Conservation (phyloP, 495 filamentous ascomycete species). For the Pseudoneurospora amorphoporcata region DNA sequence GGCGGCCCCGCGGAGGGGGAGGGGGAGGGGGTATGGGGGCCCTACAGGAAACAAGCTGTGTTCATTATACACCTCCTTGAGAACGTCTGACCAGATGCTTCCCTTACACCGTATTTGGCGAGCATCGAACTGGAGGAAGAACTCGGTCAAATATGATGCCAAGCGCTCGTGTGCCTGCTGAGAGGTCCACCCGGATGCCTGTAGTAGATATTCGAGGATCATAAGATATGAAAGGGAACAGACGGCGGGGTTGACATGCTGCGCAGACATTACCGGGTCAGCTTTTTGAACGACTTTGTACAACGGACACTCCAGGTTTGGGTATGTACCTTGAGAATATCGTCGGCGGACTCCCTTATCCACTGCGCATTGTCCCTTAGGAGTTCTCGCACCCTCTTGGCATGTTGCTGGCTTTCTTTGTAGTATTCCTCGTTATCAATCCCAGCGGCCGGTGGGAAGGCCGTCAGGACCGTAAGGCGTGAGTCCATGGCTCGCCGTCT, state of each 20-base stretch:
- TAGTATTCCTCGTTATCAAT: constrained; percentile 18
- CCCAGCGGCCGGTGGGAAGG: constrained; percentile 26
- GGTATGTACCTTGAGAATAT: constrained; percentile 25
- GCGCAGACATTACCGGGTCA: constrained; percentile 3
- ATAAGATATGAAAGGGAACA: constrained; percentile 36
- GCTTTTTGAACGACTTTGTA: not conserved
- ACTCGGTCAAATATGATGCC: constrained; percentile 25
- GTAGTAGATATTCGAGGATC: constrained; percentile 20
- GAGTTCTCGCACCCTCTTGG: constrained; percentile 21
- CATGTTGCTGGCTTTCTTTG: constrained; percentile 19
- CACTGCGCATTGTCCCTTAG: constrained; percentile 15
- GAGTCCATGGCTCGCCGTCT: constrained; percentile 23
- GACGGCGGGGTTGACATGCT: constrained; percentile 29
- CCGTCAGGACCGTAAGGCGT: constrained; percentile 25
- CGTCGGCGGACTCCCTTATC: constrained; percentile 6
- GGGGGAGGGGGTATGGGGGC: not conserved
- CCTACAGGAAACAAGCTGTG: constrained; percentile 28
- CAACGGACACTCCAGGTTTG: not conserved
- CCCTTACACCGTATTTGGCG: constrained; percentile 37
- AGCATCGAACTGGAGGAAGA: constrained; percentile 34
- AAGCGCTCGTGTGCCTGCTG: constrained; percentile 15
- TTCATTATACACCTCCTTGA: constrained; percentile 14
- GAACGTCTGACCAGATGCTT: constrained; percentile 17
- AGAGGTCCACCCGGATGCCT: constrained; percentile 8
- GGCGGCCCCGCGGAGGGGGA: no score